These are phyloP conservation scores for Chrysochromulina parva DNA, from an alignment of 78 protist genomes.

Conservation along the genomic window DNA sequence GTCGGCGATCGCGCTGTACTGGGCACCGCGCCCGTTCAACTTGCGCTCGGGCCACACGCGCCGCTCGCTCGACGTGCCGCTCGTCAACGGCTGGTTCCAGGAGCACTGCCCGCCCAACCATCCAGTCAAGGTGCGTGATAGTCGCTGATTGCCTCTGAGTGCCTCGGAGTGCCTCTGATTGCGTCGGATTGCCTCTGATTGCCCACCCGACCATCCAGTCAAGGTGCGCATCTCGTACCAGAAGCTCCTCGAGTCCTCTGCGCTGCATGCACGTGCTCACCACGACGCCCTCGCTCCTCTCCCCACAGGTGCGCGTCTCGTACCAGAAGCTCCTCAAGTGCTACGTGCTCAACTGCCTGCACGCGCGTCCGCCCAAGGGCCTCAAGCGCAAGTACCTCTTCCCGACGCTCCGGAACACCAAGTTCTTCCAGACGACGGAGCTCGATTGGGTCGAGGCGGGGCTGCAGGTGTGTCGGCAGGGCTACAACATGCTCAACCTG, in stretches of 20 bases:
- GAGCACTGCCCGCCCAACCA: conserved; percentile 95
- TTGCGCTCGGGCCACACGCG: conserved; percentile 87
- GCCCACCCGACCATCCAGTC: too few relatives aligned
- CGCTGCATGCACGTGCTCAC: conserved; percentile 61
- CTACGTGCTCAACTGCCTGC: conserved; percentile 90
- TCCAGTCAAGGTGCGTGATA: conserved; percentile 77
- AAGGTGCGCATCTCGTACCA: conserved; percentile 96
- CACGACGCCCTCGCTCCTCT: too few relatives aligned
- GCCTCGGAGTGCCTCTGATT: too few relatives aligned
- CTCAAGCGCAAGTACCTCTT: conserved; percentile 84
- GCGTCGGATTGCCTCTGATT: too few relatives aligned
- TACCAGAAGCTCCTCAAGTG: conserved; percentile 98
- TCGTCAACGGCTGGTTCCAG: conserved; percentile 77
- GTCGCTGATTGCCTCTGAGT: too few relatives aligned
- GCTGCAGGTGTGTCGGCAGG: conserved; percentile 99
- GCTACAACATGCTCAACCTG: conserved; percentile 99
- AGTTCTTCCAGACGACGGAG: conserved; percentile 96
- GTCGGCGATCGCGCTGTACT: conserved; percentile 87
- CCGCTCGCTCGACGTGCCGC: conserved; percentile 95
- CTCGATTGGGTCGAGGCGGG: conserved; percentile 99
- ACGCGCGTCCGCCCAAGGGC: conserved; percentile 83
- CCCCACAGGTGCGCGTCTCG: conserved; percentile 85
- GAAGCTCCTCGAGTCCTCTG: conserved; percentile 95
- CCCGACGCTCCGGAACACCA: conserved; percentile 82
- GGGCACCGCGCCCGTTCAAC: conserved; percentile 98